Conservation (phyloP, 768 basidiomycete genomes). For the Tulasnella sp. region DNA sequence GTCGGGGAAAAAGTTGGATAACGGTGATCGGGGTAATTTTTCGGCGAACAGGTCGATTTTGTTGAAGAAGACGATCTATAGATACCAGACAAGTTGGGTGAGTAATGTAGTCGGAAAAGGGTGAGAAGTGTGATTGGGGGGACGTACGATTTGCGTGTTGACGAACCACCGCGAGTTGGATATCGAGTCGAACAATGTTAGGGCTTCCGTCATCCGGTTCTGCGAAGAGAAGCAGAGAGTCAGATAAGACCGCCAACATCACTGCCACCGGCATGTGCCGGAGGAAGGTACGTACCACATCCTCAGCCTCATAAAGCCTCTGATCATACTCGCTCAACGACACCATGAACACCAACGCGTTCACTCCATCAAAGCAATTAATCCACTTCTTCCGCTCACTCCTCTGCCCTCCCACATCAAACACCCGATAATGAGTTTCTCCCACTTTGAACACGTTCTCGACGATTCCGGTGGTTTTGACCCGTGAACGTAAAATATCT, state of each 20-base stretch:
- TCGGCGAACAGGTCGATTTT: slow-evolving; percentile 96
- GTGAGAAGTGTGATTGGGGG: background rate
- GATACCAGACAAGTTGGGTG: background rate
- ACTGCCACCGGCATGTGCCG: slow-evolving; percentile 67
- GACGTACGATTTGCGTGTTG: slow-evolving; percentile 82
- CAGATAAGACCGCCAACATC: background rate
- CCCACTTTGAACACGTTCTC: slow-evolving; percentile 51
- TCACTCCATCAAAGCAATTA: slow-evolving; percentile 91
- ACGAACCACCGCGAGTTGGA: slow-evolving; percentile 97
- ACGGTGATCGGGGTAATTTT: slow-evolving; percentile 78
- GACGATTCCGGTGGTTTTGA: slow-evolving; percentile 44
- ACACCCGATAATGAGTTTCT: slow-evolving; percentile 86
- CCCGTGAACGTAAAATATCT: slow-evolving; percentile 41
- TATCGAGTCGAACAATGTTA: slow-evolving; percentile 95
- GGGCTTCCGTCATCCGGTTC: slow-evolving; percentile 97
- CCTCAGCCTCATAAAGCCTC: slow-evolving; percentile 95
- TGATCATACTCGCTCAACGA: slow-evolving; percentile 94
- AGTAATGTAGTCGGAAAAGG: background rate
- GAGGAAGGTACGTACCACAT: slow-evolving; percentile 69
- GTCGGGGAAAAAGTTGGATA: slow-evolving; percentile 90
- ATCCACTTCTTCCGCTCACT: slow-evolving; percentile 94
- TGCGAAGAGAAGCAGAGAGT: slow-evolving; percentile 30
- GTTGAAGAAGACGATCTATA: slow-evolving; percentile 86
- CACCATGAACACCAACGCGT: slow-evolving; percentile 88
- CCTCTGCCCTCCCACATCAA: slow-evolving; percentile 87